Evolutionary conservation across 1,284 basidiomycete genomes (phyloP).

Genomic region (Bjerkandera adusta): DNA sequence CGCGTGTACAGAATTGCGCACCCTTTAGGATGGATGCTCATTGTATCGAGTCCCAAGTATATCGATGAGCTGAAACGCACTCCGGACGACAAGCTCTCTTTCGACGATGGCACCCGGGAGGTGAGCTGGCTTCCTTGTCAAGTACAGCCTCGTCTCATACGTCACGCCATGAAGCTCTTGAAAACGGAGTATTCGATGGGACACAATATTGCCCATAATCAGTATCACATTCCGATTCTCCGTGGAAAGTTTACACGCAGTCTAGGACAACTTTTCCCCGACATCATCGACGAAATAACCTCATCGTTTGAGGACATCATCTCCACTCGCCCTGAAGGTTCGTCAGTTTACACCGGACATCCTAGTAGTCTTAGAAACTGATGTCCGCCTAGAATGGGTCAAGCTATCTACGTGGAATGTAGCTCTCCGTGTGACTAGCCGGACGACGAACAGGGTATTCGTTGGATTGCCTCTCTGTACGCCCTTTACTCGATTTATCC

Average conservation of each 20-base stretch:
- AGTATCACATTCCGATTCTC: conserved; percentile 28
- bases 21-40: conserved; percentile 29
- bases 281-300: conserved; percentile 33
- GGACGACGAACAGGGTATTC: conserved; percentile 27
- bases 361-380: too few relatives aligned
- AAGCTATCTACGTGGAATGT: conserved; percentile 8
- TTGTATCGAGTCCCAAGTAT: conserved; percentile 31
- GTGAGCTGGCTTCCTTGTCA: conserved; percentile 16
- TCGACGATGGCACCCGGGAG: conserved; percentile 26
- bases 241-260: conserved; percentile 30
- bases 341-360: conserved; percentile 10
- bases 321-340: conserved; percentile 17
- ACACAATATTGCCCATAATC: conserved; percentile 22
- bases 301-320: conserved; percentile 29
- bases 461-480: conserved; percentile 26
- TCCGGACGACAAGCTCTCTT: conserved; percentile 32
- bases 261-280: conserved; percentile 23
- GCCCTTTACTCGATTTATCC: conserved; percentile 14
- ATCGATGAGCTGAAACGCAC: conserved; percentile 35
- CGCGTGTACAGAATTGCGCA: conserved; percentile 32
- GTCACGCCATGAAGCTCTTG: not conserved
- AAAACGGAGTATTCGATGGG: conserved; percentile 31
- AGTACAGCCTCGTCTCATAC: conserved; percentile 1
- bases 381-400: conserved; percentile 9
- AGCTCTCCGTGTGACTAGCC: conserved; percentile 21